Evolutionary conservation across 257 asterid genomes (phyloP).

Genomic region (Jacaranda copaia): DNA sequence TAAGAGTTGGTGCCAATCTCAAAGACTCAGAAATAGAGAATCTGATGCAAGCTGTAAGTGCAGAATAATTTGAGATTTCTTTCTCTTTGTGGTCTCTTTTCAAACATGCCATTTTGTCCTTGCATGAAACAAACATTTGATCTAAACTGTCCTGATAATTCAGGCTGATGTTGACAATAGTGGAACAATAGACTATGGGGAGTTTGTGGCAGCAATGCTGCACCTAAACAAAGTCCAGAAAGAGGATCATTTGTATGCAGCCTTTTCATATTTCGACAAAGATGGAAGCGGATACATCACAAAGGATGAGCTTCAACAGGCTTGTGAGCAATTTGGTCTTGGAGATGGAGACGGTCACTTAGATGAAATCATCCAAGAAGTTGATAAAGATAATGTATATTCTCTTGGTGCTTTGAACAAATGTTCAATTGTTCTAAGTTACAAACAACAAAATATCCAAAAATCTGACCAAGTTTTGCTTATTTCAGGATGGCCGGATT

Average conservation of each 20-base stretch:
- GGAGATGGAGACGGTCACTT: constrained; percentile 59
- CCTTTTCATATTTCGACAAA: constrained; percentile 86
- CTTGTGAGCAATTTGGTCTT: constrained; percentile 82
- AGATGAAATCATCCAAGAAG: constrained; percentile 88
- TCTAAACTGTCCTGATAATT: constrained; percentile 26
- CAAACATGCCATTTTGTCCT: background rate
- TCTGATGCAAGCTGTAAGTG: constrained; percentile 88
- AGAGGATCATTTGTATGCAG: constrained; percentile 78
- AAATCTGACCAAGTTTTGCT: background rate
- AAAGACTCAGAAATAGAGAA: constrained; percentile 81
- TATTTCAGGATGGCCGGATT: constrained; percentile 76
- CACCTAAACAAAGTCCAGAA: constrained; percentile 85
- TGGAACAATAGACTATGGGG: constrained; percentile 89
- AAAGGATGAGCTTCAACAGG: constrained; percentile 85
- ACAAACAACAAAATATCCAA: too few relatives aligned
- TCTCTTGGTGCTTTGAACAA: background rate
- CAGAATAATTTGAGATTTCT: background rate
- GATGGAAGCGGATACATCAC: constrained; percentile 91
- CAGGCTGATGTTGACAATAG: constrained; percentile 93
- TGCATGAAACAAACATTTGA: background rate
- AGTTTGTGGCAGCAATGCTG: constrained; percentile 92
- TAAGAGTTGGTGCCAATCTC: constrained; percentile 79
- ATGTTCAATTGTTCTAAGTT: background rate
- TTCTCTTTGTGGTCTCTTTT: background rate
- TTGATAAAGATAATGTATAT: constrained; percentile 77